Conservation (phyloP, 2,329 filamentous ascomycete species). For the Fusarium napiforme region DNA sequence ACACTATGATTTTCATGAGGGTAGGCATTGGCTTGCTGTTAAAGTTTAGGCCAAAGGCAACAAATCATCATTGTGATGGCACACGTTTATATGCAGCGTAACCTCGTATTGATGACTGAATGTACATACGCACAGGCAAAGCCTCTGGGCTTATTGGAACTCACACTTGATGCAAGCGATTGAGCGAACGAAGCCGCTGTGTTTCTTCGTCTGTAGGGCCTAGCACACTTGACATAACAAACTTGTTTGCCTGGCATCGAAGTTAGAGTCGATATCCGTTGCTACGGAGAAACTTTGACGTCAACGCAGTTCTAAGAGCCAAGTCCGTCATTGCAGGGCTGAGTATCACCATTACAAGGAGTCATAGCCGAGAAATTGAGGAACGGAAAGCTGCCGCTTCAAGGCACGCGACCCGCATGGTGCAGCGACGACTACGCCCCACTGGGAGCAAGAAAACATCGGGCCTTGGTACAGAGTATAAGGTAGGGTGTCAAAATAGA, state of each 20-base stretch:
- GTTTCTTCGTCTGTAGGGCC: neutral
- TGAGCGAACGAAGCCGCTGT: neutral
- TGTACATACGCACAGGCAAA: neutral
- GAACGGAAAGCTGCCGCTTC: conserved; percentile 32
- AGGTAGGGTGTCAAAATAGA: no score
- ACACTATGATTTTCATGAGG: neutral
- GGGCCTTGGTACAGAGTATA: no score
- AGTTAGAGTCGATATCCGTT: conserved; percentile 7
- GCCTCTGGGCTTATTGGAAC: neutral
- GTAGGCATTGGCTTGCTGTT: neutral
- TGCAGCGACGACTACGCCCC: neutral
- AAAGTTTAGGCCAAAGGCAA: neutral
- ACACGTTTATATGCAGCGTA: conserved; percentile 7
- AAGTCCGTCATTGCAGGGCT: conserved; percentile 28
- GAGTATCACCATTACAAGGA: conserved; percentile 14
- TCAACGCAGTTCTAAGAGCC: conserved; percentile 9
- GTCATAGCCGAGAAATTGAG: neutral
- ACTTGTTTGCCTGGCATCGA: neutral
- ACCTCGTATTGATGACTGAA: conserved; percentile 14
- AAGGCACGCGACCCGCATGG: conserved; percentile 12
- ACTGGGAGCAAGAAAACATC: no score
- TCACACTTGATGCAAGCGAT: neutral
- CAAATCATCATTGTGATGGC: neutral
- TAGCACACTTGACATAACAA: neutral
- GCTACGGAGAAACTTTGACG: conserved; percentile 29